Evolutionary conservation across 495 filamentous ascomycete genomes (phyloP).

Genomic region (Durotheca rogersii): DNA sequence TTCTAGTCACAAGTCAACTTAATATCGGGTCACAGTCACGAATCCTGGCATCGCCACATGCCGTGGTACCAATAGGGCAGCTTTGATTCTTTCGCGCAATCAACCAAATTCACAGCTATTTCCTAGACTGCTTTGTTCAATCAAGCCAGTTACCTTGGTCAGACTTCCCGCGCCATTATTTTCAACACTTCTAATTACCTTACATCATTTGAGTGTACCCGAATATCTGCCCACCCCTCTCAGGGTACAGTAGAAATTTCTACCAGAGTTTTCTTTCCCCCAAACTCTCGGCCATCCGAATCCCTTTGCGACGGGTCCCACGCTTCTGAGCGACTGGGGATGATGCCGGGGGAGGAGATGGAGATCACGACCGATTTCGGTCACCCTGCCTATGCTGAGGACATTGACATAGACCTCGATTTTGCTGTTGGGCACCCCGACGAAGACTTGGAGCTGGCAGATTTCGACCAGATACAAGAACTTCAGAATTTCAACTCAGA

Average conservation of each 20-base stretch:
- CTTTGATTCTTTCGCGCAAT: slow-evolving; percentile 20
- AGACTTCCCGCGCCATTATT: too few species aligned
- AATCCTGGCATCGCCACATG: too few species aligned
- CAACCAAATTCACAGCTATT: slow-evolving; percentile 2
- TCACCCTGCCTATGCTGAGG: slow-evolving; percentile 51
- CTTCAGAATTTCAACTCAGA: slow-evolving; percentile 31
- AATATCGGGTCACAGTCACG: too few species aligned
- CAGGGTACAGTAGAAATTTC: too few species aligned
- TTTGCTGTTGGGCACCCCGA: slow-evolving; percentile 59
- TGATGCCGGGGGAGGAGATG: slow-evolving; percentile 59
- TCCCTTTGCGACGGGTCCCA: neutral
- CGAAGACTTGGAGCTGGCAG: slow-evolving; percentile 65
- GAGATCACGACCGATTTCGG: slow-evolving; percentile 54
- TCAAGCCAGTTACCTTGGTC: neutral
- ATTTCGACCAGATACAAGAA: slow-evolving; percentile 33
- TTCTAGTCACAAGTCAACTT: too few species aligned
- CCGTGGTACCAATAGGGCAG: too few species aligned
- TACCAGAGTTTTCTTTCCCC: neutral
- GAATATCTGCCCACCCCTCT: neutral
- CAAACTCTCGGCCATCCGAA: neutral
- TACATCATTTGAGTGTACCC: neutral
- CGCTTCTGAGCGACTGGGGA: slow-evolving; percentile 32
- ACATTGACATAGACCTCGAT: slow-evolving; percentile 77
- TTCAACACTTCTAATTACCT: too few species aligned
- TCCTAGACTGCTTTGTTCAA: slow-evolving; percentile 17